Evolutionary conservation across 2,329 filamentous ascomycete species (phyloP).

Genomic region (Exophiala sp.): DNA sequence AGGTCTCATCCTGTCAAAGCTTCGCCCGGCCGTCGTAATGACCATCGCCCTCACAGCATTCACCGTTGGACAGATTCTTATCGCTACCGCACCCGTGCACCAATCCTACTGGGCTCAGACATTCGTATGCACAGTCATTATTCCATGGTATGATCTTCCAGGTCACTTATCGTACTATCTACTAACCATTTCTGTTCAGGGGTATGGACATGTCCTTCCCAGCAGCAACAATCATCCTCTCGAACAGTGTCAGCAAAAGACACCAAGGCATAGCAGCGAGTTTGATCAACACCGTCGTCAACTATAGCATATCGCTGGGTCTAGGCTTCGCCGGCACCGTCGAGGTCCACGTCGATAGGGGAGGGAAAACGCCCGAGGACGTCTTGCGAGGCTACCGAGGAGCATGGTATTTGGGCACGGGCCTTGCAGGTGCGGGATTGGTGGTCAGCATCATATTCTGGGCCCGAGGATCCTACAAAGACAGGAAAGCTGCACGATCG

Average conservation of each 20-base stretch:
- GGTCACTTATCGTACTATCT: slow-evolving; percentile 40
- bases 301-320: slow-evolving; percentile 43
- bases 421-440: slow-evolving; percentile 33
- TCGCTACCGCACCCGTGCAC: slow-evolving; percentile 18
- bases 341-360: slow-evolving; percentile 37
- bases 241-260: slow-evolving; percentile 35
- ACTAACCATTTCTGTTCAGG: slow-evolving; percentile 13
- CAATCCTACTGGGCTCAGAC: slow-evolving; percentile 61
- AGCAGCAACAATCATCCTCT: slow-evolving; percentile 40
- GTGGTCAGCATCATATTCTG: slow-evolving; percentile 12
- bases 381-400: slow-evolving; percentile 36
- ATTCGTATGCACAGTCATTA: slow-evolving; percentile 55
- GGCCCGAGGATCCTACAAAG: not conserved
- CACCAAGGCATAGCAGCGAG: slow-evolving; percentile 43
- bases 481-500: not conserved
- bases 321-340: slow-evolving; percentile 44
- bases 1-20: slow-evolving; percentile 8
- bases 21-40: slow-evolving; percentile 21
- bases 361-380: slow-evolving; percentile 29
- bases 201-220: slow-evolving; percentile 45
- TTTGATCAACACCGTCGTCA: slow-evolving; percentile 40
- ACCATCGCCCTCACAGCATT: slow-evolving; percentile 19
- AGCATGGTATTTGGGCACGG: slow-evolving; percentile 39
- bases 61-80: slow-evolving; percentile 15
- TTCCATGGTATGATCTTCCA: slow-evolving; percentile 51